These are phyloP conservation scores for Limonomyces culmigenus DNA, from an alignment of 1,284 basidiomycete species.

Conservation along the genomic window DNA sequence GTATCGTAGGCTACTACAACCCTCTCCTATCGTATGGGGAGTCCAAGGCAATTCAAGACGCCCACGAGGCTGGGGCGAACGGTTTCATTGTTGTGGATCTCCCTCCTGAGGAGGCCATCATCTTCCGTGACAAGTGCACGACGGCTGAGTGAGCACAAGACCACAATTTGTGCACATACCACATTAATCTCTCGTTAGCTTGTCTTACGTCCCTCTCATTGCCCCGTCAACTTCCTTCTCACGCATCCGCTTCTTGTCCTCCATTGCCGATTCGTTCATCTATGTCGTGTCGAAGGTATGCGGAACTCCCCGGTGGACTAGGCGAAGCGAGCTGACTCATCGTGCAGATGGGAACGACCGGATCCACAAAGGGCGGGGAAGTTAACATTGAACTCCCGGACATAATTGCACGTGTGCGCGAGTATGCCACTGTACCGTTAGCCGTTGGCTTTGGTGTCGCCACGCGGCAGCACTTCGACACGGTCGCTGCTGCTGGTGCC, in stretches of 20 bases:
- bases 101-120: conserved; percentile 89
- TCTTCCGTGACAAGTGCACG: conserved; percentile 80
- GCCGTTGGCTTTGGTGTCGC: conserved; percentile 96
- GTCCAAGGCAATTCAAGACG: conserved; percentile 83
- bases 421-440: conserved; percentile 65
- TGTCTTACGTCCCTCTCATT: conserved; percentile 94
- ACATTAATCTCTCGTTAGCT: conserved; percentile 23
- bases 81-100: conserved; percentile 97
- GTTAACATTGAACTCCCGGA: conserved; percentile 70
- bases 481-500: conserved; percentile 72
- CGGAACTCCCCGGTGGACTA: neutral
- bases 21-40: conserved; percentile 92
- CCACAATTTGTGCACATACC: neutral
- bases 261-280: conserved; percentile 94
- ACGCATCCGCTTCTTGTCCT: conserved; percentile 81
- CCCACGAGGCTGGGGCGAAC: conserved; percentile 80
- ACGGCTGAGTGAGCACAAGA: conserved; percentile 45
- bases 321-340: neutral
- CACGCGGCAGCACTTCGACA: conserved; percentile 82
- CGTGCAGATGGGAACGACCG: conserved; percentile 89
- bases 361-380: conserved; percentile 61
- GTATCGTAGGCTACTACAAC: conserved; percentile 78
- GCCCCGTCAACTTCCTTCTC: conserved; percentile 83
- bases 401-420: conserved; percentile 57
- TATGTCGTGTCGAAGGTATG: conserved; percentile 86